These are phyloP conservation scores for Rhizopogon rudus DNA, from an alignment of 768 basidiomycete genomes.

Conservation along the genomic window DNA sequence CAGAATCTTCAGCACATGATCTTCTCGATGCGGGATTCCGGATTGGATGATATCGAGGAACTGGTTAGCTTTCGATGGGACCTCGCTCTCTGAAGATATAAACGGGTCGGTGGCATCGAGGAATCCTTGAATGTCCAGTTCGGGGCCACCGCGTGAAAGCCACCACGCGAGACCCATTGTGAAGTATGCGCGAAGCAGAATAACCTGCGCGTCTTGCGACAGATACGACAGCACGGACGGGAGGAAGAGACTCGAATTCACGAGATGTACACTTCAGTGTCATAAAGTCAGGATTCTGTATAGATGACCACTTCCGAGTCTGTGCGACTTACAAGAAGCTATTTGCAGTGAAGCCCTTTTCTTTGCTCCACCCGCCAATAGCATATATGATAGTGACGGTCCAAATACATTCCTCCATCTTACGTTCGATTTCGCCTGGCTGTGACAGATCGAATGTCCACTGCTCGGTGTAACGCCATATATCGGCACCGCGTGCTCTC, in stretches of 20 bases:
- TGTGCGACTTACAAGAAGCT: slow-evolving; percentile 46
- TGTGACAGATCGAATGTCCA: slow-evolving; percentile 38
- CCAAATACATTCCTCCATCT: slow-evolving; percentile 64
- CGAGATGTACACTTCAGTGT: slow-evolving; percentile 19
- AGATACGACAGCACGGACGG: slow-evolving; percentile 16
- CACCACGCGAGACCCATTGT: slow-evolving; percentile 25
- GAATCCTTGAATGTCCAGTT: slow-evolving; percentile 26
- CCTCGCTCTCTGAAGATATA: not conserved
- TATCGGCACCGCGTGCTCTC: not conserved
- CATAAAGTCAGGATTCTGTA: not conserved
- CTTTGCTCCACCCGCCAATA: slow-evolving; percentile 49
- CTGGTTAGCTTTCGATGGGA: slow-evolving; percentile 27
- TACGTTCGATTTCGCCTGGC: slow-evolving; percentile 39
- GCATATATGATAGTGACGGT: slow-evolving; percentile 50
- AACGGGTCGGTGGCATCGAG: slow-evolving; percentile 15
- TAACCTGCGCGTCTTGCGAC: slow-evolving; percentile 12
- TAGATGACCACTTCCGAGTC: not conserved
- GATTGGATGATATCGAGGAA: slow-evolving; percentile 38
- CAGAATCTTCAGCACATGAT: slow-evolving; percentile 30
- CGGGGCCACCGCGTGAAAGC: slow-evolving; percentile 19
- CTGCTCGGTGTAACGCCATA: slow-evolving; percentile 23
- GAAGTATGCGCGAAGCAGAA: slow-evolving; percentile 27
- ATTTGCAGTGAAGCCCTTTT: slow-evolving; percentile 34
- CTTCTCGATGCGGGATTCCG: slow-evolving; percentile 28
- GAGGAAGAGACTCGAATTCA: slow-evolving; percentile 28